These are phyloP conservation scores for Capsicum rhomboideum DNA, from an alignment of 257 asterid genomes.

Conservation along the genomic window DNA sequence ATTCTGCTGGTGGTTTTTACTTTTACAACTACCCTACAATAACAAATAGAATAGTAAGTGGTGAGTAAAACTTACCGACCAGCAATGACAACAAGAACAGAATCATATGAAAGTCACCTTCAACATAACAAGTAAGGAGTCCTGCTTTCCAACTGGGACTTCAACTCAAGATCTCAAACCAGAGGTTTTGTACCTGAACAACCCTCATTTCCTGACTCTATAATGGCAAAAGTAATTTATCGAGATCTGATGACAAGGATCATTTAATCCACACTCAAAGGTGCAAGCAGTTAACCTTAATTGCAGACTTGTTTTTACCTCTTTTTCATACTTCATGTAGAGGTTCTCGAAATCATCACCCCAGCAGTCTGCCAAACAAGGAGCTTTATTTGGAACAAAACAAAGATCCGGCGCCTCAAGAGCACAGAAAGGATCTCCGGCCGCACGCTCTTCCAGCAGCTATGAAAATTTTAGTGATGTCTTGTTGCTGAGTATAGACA, in stretches of 20 bases:
- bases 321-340: constrained; percentile 54
- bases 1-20: constrained; percentile 33
- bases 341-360: constrained; percentile 71
- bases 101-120: constrained; percentile 20
- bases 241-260: background rate
- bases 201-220: constrained; percentile 29
- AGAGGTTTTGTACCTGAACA: constrained; percentile 28
- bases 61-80: background rate
- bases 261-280: background rate
- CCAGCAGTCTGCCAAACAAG: constrained; percentile 70
- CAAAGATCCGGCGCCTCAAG: constrained; percentile 70
- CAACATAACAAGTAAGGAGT: constrained; percentile 7
- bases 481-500: background rate
- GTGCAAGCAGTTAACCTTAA: too few relatives aligned
- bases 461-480: background rate
- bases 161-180: constrained; percentile 28
- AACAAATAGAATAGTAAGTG: background rate
- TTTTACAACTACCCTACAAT: constrained; percentile 53
- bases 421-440: constrained; percentile 70
- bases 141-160: constrained; percentile 32
- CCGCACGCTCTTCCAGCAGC: constrained; percentile 76
- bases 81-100: background rate
- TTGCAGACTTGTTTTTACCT: constrained; percentile 25
- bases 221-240: background rate
- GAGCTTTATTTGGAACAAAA: constrained; percentile 23